Base-by-base conservation (phyloP, 2,329 filamentous ascomycete genomes). In the Paecilomyces sp. region DNA sequence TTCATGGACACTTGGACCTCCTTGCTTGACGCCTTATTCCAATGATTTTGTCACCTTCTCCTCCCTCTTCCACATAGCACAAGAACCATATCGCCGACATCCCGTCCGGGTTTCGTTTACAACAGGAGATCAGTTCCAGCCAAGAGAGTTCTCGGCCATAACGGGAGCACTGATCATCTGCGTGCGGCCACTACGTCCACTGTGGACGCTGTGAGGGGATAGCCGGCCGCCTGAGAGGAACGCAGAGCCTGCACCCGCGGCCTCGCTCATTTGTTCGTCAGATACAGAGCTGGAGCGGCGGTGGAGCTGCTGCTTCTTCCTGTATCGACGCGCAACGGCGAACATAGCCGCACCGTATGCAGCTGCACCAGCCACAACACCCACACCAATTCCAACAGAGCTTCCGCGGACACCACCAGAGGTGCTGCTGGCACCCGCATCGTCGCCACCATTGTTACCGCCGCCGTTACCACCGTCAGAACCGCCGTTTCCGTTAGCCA, bases 301-400 rank as follows among this genome's bases (percentile, higher is more conserved):
- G 77, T 95, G 90, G 56, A 85, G 80, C 72, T 89, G 85, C 77
- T 86, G 88, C 83, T 89, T 91, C 79, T 89, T 88, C 82, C 92
- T 91, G 83, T 96, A 96, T 61, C 92, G 85, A 62, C 92, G 88
- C 56, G 92, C 92, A 65, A 96, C 86, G 69, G 94, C 87, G 79
- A 96, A 93, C 92, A 97, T 96, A 73, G 91, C 92, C 12, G 89
- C 90, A 70, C 92, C 92, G 67, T 96, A 96, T n/a, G 91, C 87
- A 56, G 88, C 89, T 51, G 90, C 91, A 69, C 92, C 87, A 52
- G 85, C 84, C 33, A 92, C 85, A 28, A 90, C 88, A 68, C 90
- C 91, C 24, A 91, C 82, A 59, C 88, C 90, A 68, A 96, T 89
- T 69, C 77, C 84, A 64, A 79, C 85, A 68, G 80, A 88, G 74